Conservation (phyloP, 228 moss, liverwort and hornwort species). For the Sphagnum fallax region DNA sequence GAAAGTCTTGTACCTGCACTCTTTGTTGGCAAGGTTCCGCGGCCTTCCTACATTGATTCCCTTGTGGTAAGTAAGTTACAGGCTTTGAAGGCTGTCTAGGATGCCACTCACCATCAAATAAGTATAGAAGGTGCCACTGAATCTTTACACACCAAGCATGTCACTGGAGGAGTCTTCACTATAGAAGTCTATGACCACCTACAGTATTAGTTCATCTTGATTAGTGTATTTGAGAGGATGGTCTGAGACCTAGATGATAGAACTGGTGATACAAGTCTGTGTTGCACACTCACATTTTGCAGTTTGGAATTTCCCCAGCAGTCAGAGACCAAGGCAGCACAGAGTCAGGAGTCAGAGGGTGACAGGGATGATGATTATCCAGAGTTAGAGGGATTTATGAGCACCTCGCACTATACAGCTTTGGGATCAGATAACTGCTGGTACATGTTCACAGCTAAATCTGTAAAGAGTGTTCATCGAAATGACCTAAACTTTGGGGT, state of each 20-base stretch:
- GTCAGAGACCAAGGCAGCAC: constrained; percentile 18
- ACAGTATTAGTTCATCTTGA: no score
- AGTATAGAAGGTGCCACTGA: no score
- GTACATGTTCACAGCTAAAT: constrained; percentile 68
- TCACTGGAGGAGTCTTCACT: no score
- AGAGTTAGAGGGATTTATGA: constrained; percentile 23
- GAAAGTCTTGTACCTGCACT: constrained; percentile 60
- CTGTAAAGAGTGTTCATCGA: constrained; percentile 42
- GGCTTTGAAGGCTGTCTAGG: no score
- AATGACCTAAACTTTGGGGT: constrained; percentile 23
- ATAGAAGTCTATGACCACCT: no score
- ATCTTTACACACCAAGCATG: no score
- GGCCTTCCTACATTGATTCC: constrained; percentile 38
- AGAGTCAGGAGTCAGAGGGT: constrained; percentile 16
- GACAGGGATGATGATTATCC: constrained; percentile 21
- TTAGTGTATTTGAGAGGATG: no score
- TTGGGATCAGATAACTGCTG: constrained; percentile 63
- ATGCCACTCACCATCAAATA: no score
- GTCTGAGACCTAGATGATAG: no score
- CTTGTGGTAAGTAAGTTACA: background rate
- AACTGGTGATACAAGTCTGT: no score
- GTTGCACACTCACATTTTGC: no score
- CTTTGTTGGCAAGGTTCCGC: constrained; percentile 48
- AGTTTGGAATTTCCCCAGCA: constrained; percentile 7
- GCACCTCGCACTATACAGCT: constrained; percentile 34